Evolutionary conservation across 139 green algal species (phyloP).

Genomic region (Ettlia oleoabundans): DNA sequence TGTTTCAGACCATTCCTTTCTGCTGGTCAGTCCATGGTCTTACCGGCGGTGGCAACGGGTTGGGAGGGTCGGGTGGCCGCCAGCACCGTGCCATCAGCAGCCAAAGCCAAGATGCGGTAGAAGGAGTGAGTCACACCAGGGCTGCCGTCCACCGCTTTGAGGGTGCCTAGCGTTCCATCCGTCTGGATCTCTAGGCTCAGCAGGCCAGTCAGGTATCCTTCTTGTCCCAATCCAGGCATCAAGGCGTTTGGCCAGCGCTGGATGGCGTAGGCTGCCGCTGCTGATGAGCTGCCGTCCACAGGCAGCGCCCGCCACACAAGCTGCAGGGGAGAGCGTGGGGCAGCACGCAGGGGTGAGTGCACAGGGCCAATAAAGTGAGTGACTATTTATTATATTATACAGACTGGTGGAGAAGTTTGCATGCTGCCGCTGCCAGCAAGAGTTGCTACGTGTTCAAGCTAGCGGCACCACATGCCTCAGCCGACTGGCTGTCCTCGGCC

Average conservation of each 20-base stretch:
- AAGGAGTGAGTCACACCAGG: neutral
- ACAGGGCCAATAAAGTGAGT: neutral
- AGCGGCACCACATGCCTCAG: neutral
- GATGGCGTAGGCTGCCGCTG: neutral
- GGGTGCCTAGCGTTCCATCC: neutral
- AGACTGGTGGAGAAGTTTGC: neutral
- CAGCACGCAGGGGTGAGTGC: no score
- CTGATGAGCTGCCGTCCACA: neutral
- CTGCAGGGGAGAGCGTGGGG: no score
- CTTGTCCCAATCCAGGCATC: neutral
- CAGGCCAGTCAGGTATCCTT: neutral
- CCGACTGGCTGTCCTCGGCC: neutral
- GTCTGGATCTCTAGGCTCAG: neutral
- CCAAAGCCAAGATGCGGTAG: neutral
- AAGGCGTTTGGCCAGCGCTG: neutral
- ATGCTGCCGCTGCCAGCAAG: neutral
- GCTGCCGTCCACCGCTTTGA: neutral
- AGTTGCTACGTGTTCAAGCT: no score
- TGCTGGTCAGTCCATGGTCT: neutral
- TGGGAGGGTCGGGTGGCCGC: neutral
- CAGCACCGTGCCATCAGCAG: neutral
- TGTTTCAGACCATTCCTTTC: neutral
- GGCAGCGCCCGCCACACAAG: slow-evolving; percentile 1
- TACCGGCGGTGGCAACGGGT: neutral
- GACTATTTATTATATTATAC: neutral